phyloP scores from a whole-genome alignment of 2,329 filamentous ascomycete genomes.

The Sphaceloma murrayae region DNA sequence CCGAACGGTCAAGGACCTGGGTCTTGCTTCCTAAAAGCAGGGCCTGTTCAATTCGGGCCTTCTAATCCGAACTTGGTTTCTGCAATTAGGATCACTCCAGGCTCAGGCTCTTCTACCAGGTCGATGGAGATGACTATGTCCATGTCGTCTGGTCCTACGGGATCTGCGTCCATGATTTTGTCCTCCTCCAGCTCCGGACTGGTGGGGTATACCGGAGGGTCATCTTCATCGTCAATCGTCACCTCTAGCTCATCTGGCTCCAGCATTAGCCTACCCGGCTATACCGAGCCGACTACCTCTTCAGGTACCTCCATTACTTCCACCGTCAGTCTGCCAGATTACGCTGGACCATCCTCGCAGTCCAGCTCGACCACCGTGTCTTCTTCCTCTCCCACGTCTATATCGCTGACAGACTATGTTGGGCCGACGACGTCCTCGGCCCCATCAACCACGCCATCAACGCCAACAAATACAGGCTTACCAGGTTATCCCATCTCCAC shows the following conservation, averaged over 20 bases:
- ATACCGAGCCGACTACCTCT: not conserved
- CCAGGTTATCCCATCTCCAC: slow-evolving; percentile 11
- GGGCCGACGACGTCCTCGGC: not conserved
- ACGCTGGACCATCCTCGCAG: not conserved
- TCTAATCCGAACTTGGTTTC: slow-evolving; percentile 5
- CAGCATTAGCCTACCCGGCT: not conserved
- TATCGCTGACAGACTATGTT: not conserved
- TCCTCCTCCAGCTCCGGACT: not conserved
- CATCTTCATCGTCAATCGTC: not conserved
- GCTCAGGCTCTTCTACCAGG: not conserved
- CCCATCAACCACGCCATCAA: not conserved
- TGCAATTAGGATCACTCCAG: slow-evolving; percentile 2
- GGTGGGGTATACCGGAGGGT: not conserved
- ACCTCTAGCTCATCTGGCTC: not conserved
- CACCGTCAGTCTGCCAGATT: not conserved
- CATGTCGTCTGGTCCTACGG: slow-evolving; percentile 5
- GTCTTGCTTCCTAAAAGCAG: slow-evolving; percentile 9
- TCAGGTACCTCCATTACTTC: not conserved
- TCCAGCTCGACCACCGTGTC: not conserved
- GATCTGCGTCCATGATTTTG: not conserved
- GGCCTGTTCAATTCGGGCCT: slow-evolving; percentile 1
- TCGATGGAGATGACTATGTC: slow-evolving; percentile 10
- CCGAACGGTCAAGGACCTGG: slow-evolving; percentile 5
- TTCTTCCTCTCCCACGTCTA: not conserved
- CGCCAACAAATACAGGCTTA: not conserved